These are phyloP conservation scores for Entomortierella chlamydospora DNA, from an alignment of 192 early-diverging fungal genomes.

Conservation along the genomic window DNA sequence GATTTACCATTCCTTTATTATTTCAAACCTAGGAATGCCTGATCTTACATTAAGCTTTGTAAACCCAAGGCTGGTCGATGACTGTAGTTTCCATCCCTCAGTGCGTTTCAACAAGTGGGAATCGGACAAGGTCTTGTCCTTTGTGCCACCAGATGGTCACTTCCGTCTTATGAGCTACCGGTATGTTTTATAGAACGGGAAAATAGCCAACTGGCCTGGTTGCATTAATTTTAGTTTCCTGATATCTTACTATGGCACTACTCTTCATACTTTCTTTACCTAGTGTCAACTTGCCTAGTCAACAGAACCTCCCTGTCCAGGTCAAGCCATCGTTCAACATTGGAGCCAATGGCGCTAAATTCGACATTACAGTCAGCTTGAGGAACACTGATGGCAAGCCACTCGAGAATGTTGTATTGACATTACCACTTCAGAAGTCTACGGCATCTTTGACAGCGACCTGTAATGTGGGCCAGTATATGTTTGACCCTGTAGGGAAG, in stretches of 20 bases:
- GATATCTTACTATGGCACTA: too few relatives aligned
- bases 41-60: slow-evolving; percentile 83
- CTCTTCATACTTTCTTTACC: background rate
- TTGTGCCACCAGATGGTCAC: slow-evolving; percentile 94
- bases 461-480: slow-evolving; percentile 73
- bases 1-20: background rate
- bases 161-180: slow-evolving; percentile 90
- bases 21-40: slow-evolving; percentile 79
- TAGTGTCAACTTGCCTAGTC: slow-evolving; percentile 69
- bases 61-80: slow-evolving; percentile 79
- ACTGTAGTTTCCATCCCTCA: slow-evolving; percentile 91
- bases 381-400: slow-evolving; percentile 73
- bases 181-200: slow-evolving; percentile 35
- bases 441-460: slow-evolving; percentile 68
- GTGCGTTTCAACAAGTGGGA: slow-evolving; percentile 87
- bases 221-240: too few relatives aligned
- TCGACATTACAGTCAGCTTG: slow-evolving; percentile 74
- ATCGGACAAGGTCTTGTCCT: slow-evolving; percentile 81
- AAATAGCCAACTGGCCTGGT: too few relatives aligned
- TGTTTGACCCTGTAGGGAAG: slow-evolving; percentile 78
- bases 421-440: slow-evolving; percentile 69
- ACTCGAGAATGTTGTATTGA: slow-evolving; percentile 72
- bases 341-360: slow-evolving; percentile 71
- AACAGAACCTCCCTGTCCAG: slow-evolving; percentile 68
- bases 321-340: slow-evolving; percentile 72